Conservation (phyloP, 148 eudicot genomes). For the Nyssa sinensis region DNA sequence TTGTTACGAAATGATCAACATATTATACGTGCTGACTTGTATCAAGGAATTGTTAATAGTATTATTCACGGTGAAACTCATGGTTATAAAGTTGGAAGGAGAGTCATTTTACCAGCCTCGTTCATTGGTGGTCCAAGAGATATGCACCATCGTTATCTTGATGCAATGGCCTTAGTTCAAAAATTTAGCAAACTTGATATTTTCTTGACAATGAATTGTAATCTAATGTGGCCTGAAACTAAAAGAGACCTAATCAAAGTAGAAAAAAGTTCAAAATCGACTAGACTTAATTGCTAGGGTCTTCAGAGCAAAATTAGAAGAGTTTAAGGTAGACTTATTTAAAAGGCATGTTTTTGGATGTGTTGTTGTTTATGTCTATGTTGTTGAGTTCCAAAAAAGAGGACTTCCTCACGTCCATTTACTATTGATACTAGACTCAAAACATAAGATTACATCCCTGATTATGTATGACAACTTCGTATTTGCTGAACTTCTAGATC, state of each 20-base stretch:
- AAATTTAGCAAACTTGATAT: constrained; percentile 20
- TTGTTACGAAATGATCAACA: neutral
- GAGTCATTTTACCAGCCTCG: constrained; percentile 15
- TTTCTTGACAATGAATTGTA: constrained; percentile 29
- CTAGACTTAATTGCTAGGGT: constrained; percentile 18
- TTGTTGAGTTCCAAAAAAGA: constrained; percentile 30
- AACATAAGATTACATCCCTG: no score
- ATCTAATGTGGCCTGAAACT: constrained; percentile 23
- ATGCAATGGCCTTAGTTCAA: constrained; percentile 32
- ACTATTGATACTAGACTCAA: constrained; percentile 13
- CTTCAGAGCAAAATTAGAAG: constrained; percentile 17
- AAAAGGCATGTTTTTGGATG: constrained; percentile 11
- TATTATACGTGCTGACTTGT: constrained; percentile 5
- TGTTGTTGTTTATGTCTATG: constrained; percentile 11
- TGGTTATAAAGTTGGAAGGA: constrained; percentile 4
- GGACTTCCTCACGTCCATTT: constrained; percentile 25
- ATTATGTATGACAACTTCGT: constrained; percentile 18
- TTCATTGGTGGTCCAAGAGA: constrained; percentile 31
- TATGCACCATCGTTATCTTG: constrained; percentile 22
- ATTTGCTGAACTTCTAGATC: constrained; percentile 11
- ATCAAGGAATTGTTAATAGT: constrained; percentile 18
- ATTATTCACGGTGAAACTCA: neutral
- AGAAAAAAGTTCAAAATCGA: constrained; percentile 24
- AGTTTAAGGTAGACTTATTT: constrained; percentile 4
- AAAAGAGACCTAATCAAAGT: neutral